phyloP scores from a whole-genome alignment of 352 stramenopile species.

The Phytophthora pini region DNA sequence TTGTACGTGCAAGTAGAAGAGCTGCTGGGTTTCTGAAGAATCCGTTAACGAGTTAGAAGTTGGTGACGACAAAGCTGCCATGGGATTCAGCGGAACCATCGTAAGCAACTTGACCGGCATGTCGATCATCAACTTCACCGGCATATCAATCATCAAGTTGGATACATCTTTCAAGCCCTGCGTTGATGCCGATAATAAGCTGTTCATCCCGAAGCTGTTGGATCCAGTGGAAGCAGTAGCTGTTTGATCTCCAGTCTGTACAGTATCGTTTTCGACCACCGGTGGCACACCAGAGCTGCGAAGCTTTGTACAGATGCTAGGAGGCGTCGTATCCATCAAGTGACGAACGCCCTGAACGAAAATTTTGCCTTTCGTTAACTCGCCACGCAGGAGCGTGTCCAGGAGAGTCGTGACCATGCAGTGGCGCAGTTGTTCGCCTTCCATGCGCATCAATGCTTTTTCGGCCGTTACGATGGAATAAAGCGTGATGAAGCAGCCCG shows the following conservation, averaged over 20 bases:
- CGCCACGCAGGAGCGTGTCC: conserved; percentile 49
- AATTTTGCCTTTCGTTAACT: conserved; percentile 25
- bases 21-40: conserved; percentile 42
- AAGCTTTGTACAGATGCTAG: conserved; percentile 64
- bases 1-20: conserved; percentile 71
- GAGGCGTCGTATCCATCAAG: conserved; percentile 70
- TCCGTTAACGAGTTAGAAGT: conserved; percentile 33
- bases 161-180: conserved; percentile 71
- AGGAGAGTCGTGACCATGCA: conserved; percentile 71
- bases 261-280: background rate
- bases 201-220: conserved; percentile 46
- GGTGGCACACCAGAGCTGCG: conserved; percentile 43
- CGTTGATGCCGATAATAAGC: conserved; percentile 68
- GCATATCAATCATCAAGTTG: conserved; percentile 77
- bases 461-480: conserved; percentile 62
- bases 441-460: conserved; percentile 75
- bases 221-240: background rate
- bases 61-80: conserved; percentile 39
- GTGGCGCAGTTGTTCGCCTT: conserved; percentile 70
- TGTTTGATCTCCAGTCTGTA: background rate
- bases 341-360: conserved; percentile 52
- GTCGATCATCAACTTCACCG: conserved; percentile 63
- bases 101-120: conserved; percentile 44
- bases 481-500: conserved; percentile 44
- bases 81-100: conserved; percentile 33